These are phyloP conservation scores for Anthostomella pinea DNA, from an alignment of 2,329 filamentous ascomycete genomes.

Conservation along the genomic window DNA sequence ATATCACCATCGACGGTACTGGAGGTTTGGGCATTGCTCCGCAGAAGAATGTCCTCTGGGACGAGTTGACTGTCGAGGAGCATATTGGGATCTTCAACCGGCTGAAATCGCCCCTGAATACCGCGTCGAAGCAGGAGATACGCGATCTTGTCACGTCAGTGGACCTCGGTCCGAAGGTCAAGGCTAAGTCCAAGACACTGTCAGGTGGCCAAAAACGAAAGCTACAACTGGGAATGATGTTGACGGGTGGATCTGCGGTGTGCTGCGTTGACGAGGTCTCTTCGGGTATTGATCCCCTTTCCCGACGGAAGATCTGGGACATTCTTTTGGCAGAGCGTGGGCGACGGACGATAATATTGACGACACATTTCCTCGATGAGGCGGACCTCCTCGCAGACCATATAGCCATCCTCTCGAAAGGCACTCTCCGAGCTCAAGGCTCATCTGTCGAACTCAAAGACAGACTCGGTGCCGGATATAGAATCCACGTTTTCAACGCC, in stretches of 20 bases:
- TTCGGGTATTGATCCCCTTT: constrained; percentile 82
- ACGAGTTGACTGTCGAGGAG: constrained; percentile 80
- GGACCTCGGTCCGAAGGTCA: constrained; percentile 72
- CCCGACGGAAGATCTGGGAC: constrained; percentile 88
- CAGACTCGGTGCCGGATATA: constrained; percentile 77
- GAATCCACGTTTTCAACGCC: constrained; percentile 69
- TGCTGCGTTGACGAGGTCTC: constrained; percentile 93
- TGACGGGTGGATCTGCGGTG: constrained; percentile 82
- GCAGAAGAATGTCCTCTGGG: constrained; percentile 93
- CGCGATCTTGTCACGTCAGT: constrained; percentile 63
- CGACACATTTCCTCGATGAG: constrained; percentile 92
- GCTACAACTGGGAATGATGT: constrained; percentile 90
- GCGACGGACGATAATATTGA: constrained; percentile 77
- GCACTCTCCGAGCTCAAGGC: constrained; percentile 75
- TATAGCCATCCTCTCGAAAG: constrained; percentile 84
- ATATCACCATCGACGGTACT: constrained; percentile 72
- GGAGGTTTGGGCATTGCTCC: constrained; percentile 84
- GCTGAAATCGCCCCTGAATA: constrained; percentile 64
- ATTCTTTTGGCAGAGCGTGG: constrained; percentile 85
- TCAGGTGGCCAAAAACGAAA: constrained; percentile 93
- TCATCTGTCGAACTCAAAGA: constrained; percentile 86
- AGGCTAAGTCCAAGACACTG: constrained; percentile 70
- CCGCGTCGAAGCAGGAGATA: constrained; percentile 58
- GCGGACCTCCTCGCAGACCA: constrained; percentile 86
- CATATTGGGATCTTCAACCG: constrained; percentile 82